Evolutionary conservation across 1,284 basidiomycete species (phyloP).

Genomic region (Sanguinoderma infundibulare): DNA sequence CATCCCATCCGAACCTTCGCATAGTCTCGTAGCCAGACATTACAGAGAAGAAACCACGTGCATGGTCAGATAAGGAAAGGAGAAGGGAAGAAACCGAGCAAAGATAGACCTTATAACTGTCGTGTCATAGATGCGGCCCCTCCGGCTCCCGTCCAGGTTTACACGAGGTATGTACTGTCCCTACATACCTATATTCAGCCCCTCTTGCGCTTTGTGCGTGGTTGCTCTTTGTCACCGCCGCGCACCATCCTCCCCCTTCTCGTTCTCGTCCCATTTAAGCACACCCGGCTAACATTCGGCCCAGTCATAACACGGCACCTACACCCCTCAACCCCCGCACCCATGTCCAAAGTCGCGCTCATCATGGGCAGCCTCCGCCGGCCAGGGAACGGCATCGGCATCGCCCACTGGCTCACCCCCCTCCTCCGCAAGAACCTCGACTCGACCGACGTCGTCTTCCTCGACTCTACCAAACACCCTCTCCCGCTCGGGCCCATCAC

Average conservation of each 20-base stretch:
- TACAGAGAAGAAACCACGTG: too few species aligned
- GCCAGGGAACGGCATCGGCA: constrained; percentile 32
- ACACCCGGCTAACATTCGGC: neutral
- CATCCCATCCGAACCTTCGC: neutral
- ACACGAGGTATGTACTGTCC: too few species aligned
- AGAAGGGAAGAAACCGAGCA: too few species aligned
- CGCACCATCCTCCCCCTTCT: too few species aligned
- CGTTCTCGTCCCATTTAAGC: neutral
- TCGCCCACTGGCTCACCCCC: constrained; percentile 33
- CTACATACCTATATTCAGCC: too few species aligned
- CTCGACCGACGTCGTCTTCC: constrained; percentile 24
- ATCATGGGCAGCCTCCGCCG: constrained; percentile 34
- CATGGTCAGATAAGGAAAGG: too few species aligned
- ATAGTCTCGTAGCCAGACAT: too few species aligned
- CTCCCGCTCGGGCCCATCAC: constrained; percentile 34
- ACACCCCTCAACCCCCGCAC: neutral
- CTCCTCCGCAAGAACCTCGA: constrained; percentile 29
- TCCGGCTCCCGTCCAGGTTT: too few species aligned
- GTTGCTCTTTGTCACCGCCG: too few species aligned
- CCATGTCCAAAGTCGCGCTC: constrained; percentile 31
- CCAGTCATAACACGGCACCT: neutral
- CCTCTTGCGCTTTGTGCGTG: too few species aligned
- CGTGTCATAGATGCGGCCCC: too few species aligned
- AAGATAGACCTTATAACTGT: too few species aligned
- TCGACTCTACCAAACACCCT: constrained; percentile 30